Percentiles rank a stretch among this genome's conserved stretches.
These are phyloP conservation scores for Penicillium diatomitis DNA, from an alignment of 495 filamentous ascomycete genomes.

Conservation along the genomic window DNA sequence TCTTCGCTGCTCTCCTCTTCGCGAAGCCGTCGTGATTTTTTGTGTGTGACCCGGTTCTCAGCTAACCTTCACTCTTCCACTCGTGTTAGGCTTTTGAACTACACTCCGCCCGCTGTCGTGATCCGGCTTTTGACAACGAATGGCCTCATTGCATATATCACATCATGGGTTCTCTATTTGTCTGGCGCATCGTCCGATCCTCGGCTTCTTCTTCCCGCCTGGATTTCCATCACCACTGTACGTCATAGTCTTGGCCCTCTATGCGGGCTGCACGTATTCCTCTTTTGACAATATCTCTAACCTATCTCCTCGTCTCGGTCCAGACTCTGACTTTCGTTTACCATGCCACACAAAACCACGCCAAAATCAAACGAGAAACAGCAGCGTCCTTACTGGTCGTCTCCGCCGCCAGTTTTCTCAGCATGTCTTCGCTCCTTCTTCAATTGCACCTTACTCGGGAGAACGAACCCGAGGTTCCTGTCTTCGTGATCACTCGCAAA, in stretches of 20 bases:
- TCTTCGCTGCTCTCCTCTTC: too few species aligned
- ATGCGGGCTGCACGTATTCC: too few species aligned
- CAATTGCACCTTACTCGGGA: conserved; percentile 59
- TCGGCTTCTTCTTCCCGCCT: conserved; percentile 70
- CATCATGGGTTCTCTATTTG: conserved; percentile 69
- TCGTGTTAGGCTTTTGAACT: conserved; percentile 63
- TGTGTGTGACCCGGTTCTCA: not conserved
- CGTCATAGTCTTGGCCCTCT: conserved; percentile 3
- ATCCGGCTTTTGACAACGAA: conserved; percentile 76
- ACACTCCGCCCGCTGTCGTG: conserved; percentile 75
- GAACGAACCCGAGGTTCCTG: conserved; percentile 54
- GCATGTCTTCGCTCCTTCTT: conserved; percentile 59
- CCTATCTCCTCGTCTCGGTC: not conserved
- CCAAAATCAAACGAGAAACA: conserved; percentile 74
- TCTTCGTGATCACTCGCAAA: conserved; percentile 45
- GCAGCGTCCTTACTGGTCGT: conserved; percentile 69
- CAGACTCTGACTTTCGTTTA: conserved; percentile 72
- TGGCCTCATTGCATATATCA: conserved; percentile 70
- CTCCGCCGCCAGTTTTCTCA: conserved; percentile 65
- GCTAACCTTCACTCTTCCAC: not conserved
- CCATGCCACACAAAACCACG: conserved; percentile 71
- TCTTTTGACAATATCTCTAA: not conserved
- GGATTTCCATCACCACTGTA: conserved; percentile 78
- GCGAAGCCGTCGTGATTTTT: not conserved
- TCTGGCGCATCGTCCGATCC: conserved; percentile 67